Evolutionary conservation across 116 monocot species (phyloP), one percentile per base, ranked within the genome.

Genomic region (Dioscorea cayenensis): DNA sequence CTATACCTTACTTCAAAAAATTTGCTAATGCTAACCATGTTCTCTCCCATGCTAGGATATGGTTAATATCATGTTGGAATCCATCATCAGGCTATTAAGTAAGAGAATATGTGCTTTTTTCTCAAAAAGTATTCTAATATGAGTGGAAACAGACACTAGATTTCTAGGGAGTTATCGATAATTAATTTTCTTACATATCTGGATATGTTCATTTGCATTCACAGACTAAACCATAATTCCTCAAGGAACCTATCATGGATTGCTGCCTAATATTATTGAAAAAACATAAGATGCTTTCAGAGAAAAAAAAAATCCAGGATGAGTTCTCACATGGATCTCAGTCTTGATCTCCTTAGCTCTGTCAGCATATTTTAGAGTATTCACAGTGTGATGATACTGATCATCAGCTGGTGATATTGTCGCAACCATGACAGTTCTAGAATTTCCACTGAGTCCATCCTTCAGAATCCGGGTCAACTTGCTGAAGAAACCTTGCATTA

Each of bases 341-440:
- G 96, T 97, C 81, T 97, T 97, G 72, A 97, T 97, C 66, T 97
- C 96, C 70, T 97, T 97, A 59, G 96, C 96, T 66, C 96, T 84
- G 60, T 97, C 96, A 58, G 96, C 96, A 90, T 97, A 97, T 79
- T 97, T 97, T 49, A 97, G 80, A 28, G 96, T 97, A 78, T 92
- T 97, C 61, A 92, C 71, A 36, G 96, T 92, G 77, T 97, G 96
- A 59, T 92, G 90, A 77, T 97, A 97, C 67, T 97, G 96, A 84
- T 81, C 84, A 83, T 92, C 86, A 43, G 90, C 88, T 64, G 96
- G 96, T 67, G 92, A 97, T 79, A 97, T 84, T 66, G 96, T 97
- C 61, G 96, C 96, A 71, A 97, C 81, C 96, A 97, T 97, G 69
- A 97, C 77, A n/a, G 96, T 97, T 65, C 77, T 92, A 72, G 96